These are phyloP conservation scores for Penicillium argentinense DNA, from an alignment of 495 filamentous ascomycete genomes.

Conservation along the genomic window DNA sequence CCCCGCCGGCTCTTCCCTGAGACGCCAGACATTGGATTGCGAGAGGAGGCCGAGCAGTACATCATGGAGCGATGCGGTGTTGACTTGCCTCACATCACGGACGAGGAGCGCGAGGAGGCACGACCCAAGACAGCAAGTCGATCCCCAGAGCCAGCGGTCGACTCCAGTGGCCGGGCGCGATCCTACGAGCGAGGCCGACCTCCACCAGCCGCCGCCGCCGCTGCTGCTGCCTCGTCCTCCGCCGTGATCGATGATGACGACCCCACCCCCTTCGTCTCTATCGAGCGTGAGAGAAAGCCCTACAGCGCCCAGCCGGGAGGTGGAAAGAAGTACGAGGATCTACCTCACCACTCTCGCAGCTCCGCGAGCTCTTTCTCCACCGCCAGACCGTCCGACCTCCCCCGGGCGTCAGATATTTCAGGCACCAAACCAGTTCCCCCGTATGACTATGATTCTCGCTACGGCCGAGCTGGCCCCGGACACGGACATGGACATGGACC, in stretches of 20 bases:
- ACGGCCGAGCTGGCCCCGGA: conserved; percentile 27
- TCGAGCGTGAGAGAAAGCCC: conserved; percentile 64
- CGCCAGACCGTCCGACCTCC: conserved; percentile 18
- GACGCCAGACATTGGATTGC: conserved; percentile 30
- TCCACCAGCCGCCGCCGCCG: conserved; percentile 39
- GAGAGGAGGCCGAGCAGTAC: conserved; percentile 44
- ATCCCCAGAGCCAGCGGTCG: conserved; percentile 14
- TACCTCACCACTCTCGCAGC: conserved; percentile 14
- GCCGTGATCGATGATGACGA: conserved; percentile 47
- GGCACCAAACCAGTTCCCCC: too few species aligned
- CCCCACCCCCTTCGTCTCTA: conserved; percentile 41
- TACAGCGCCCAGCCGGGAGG: conserved; percentile 56
- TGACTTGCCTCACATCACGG: conserved; percentile 44
- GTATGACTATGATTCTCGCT: conserved; percentile 24
- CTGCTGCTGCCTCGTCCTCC: conserved; percentile 34
- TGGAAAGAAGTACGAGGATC: conserved; percentile 54
- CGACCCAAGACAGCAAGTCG: conserved; percentile 14
- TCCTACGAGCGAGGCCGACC: conserved; percentile 53
- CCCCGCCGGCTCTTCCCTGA: conserved; percentile 71
- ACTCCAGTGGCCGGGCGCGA: conserved; percentile 20
- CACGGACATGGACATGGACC: too few species aligned
- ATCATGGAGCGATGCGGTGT: conserved; percentile 50
- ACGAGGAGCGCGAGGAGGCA: conserved; percentile 37
- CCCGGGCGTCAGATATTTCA: conserved; percentile 27
- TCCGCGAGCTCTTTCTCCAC: conserved; percentile 32